Evolutionary conservation across 192 early-diverging fungal genomes (phyloP).

Genomic region (Backusella circina): DNA sequence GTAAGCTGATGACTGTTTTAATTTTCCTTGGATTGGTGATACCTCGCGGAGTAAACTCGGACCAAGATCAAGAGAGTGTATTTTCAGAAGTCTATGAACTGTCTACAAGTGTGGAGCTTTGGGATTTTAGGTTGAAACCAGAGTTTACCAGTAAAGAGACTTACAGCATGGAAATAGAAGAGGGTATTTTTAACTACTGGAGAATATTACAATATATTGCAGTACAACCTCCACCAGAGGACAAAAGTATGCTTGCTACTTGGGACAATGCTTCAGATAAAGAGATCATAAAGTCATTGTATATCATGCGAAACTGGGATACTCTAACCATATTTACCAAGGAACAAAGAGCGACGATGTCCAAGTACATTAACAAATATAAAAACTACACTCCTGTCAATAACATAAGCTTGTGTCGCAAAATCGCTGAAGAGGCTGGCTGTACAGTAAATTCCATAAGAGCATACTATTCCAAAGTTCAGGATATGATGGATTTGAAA

Average conservation of each 20-base stretch:
- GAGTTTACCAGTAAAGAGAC: not conserved
- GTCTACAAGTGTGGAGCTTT: not conserved
- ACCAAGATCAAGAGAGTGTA: not conserved
- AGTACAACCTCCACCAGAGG: not conserved
- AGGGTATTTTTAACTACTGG: constrained; percentile 2
- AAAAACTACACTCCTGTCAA: not conserved
- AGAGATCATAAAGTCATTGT: not conserved
- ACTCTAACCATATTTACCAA: not conserved
- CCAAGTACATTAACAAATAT: not conserved
- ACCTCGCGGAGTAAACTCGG: not conserved
- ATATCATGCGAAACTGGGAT: constrained; percentile 7
- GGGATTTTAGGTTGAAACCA: not conserved
- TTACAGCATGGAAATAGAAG: not conserved
- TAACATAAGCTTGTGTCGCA: not conserved
- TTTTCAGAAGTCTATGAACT: not conserved
- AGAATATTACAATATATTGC: not conserved
- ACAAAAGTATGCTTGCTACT: not conserved
- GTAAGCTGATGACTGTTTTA: not conserved
- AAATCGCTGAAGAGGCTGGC: not conserved
- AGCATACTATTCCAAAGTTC: constrained; percentile 5
- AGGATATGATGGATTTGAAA: not conserved
- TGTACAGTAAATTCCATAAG: not conserved
- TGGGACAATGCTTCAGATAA: not conserved
- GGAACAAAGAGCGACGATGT: not conserved
- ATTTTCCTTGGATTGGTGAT: not conserved